A percentile compares a stretch with the other conserved stretches of the same genome.
These are phyloP conservation scores for Kentomonas sorsogonicus DNA, from an alignment of 208 protist genomes.

Conservation along the genomic window DNA sequence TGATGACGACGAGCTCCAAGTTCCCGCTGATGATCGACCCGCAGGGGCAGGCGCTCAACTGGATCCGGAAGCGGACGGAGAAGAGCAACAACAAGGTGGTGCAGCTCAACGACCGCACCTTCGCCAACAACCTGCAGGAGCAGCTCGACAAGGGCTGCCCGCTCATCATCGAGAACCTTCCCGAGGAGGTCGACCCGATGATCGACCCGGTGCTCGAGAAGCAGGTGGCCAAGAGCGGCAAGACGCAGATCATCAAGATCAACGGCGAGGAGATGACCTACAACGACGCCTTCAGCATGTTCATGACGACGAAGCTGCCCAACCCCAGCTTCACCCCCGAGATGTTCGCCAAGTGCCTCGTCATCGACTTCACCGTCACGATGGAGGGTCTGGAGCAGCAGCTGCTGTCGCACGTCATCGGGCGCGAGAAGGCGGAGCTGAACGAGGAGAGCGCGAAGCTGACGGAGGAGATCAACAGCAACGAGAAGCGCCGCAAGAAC, in stretches of 20 bases:
- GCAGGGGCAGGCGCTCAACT: constrained; percentile 96
- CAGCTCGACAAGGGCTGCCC: constrained; percentile 85
- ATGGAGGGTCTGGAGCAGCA: constrained; percentile 97
- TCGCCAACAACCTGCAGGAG: constrained; percentile 93
- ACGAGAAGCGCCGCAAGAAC: constrained; percentile 93
- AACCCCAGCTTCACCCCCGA: constrained; percentile 99
- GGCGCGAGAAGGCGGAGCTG: constrained; percentile 96
- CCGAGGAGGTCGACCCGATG: constrained; percentile 97
- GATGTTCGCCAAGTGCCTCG: constrained; percentile 95
- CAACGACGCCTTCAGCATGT: constrained; percentile 93
- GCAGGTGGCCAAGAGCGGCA: constrained; percentile 84
- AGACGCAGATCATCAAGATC: constrained; percentile 87
- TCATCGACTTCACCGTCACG: constrained; percentile 99
- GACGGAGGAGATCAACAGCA: constrained; percentile 94
- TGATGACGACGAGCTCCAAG: constrained; percentile 94
- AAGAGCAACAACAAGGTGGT: constrained; percentile 84
- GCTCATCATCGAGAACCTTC: constrained; percentile 96
- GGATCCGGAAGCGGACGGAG: constrained; percentile 92
- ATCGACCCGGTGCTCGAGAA: constrained; percentile 98
- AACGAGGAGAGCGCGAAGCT: constrained; percentile 96
- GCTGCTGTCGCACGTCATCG: constrained; percentile 95
- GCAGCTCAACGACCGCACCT: constrained; percentile 91
- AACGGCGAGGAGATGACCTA: constrained; percentile 92
- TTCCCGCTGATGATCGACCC: constrained; percentile 98
- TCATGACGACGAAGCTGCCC: constrained; percentile 97